Evolutionary conservation across 768 basidiomycete species (phyloP), one percentile per base, ranked within the genome.

Genomic region (Podaxis carcinomalis): DNA sequence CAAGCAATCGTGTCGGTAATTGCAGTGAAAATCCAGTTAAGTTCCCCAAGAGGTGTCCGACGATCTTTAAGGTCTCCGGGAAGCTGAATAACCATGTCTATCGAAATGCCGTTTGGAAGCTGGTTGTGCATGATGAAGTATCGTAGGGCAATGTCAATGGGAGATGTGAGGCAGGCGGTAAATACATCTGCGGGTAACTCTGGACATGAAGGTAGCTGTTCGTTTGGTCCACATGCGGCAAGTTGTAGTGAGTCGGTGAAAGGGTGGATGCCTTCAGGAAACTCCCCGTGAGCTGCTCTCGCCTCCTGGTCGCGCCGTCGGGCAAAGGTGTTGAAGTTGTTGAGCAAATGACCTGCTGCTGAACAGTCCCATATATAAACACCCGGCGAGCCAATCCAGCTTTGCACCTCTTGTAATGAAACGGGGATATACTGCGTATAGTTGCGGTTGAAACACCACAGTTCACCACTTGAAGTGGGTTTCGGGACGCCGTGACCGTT

Each of bases 1-100:
- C 97, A 99, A 5, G 97, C 97, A 63, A 99, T 98, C 7, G 97
- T 98, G 74, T 99, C 97, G 14, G 97, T 98, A 59, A 99, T 92
- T 36, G 96, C 94, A 1, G 95, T 98, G 75, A 98, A 98, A 64
- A 98, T 98, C 97, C 97, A 99, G 71, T 96, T 97, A n/a, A 99
- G 83, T 75, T 99, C 97, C 54, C 97, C 97, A 0, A 99, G 79
- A 1, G 97, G 95, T 0, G 97, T 98, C 25, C 95, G 85, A 19
- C 97, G 84, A 69, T 99, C 97, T 74, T 96, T 97, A 62, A 98
- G 83, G 70, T 98, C 95, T 7, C 97, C 97, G 0, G 97, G 97
- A 11, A 99, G 84, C 71, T 95, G 92, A 82, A 92, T 86, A 36
- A 95, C 89, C 90, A 94, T 92, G 68, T 98, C 94, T 28, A 89